Base-by-base conservation (phyloP, 2,329 filamentous ascomycete species). In the Corynespora cassiicola region DNA sequence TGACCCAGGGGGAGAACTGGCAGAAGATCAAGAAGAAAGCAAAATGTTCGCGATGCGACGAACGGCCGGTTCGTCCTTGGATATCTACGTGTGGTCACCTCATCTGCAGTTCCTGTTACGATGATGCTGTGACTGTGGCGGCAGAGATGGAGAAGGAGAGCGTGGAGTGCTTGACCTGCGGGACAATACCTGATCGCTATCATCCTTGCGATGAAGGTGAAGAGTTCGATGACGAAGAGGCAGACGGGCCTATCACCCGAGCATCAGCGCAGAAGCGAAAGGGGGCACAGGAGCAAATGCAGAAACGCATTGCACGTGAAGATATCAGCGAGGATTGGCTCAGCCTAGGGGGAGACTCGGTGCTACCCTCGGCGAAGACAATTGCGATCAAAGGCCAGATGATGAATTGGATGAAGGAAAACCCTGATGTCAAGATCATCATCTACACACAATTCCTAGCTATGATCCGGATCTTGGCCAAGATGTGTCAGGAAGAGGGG, bases 391-490 rank as follows among this genome's bases (percentile, higher is more conserved):
- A 76, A 36, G 65, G 69, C 0, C 71, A 75, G 38, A 60, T 76
- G 9, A 41, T 75, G 19, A 70, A 72, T 17, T 77, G 73, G 74
- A 29, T 68, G 1, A 40, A 63, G 1, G 68, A 77, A 9, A 72
- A 76, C 4, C 67, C 69, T 0, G 34, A 67, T 0, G 72, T 73
- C 25, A 85, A 86, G 60, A 74, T 84, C 29, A 79, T 79, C 40
- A 63, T 85, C 29, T 86, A 83, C 47, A 80, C 76, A 0, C 80
- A 85, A 48, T 86, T 81, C 42, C 59, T 78, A 2, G 64, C 72
- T 3, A 76, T 83, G 50, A 70, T 81, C 5, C 55, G 68, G 0
- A 76, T 85, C 12, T 51, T 85, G 2, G 58, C 48, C 0, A 69
- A 65, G 1, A 68, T 85, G 24, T 84, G 78, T 53, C 19, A 66